Conservation (phyloP, 805 yeast species). For the Candida takata region DNA sequence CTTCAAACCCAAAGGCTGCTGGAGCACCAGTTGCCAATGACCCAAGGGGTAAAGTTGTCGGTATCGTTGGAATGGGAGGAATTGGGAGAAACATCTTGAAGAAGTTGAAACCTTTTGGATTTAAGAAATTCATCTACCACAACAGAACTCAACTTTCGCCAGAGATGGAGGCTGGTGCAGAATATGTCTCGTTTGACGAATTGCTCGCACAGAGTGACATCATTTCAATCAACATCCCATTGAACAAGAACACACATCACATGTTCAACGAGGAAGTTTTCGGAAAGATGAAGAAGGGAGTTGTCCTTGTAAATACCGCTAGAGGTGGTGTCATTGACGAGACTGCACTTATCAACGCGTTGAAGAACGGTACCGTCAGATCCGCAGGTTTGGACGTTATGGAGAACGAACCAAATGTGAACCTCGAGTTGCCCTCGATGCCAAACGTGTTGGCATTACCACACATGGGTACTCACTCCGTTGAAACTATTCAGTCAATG, state of each 20-base stretch:
- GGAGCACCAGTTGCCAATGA: slow-evolving; percentile 65
- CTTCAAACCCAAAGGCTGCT: slow-evolving; percentile 40
- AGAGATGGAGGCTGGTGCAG: slow-evolving; percentile 63
- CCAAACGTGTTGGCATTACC: slow-evolving; percentile 76
- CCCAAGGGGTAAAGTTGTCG: slow-evolving; percentile 70
- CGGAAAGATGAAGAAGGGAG: slow-evolving; percentile 70
- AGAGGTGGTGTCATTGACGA: slow-evolving; percentile 83
- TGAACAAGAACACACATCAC: slow-evolving; percentile 66
- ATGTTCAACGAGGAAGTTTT: slow-evolving; percentile 55
- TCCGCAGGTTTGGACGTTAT: slow-evolving; percentile 72
- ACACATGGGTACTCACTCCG: slow-evolving; percentile 81
- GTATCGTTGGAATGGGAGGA: slow-evolving; percentile 85
- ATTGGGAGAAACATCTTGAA: slow-evolving; percentile 78
- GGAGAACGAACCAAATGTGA: slow-evolving; percentile 68
- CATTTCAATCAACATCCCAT: slow-evolving; percentile 69
- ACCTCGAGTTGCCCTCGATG: slow-evolving; percentile 50
- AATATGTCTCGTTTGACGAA: slow-evolving; percentile 67
- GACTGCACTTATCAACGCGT: slow-evolving; percentile 43
- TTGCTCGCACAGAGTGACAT: slow-evolving; percentile 59
- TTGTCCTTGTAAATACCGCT: slow-evolving; percentile 72
- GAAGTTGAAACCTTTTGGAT: slow-evolving; percentile 71
- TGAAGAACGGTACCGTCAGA: slow-evolving; percentile 58
- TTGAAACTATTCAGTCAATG: slow-evolving; percentile 72
- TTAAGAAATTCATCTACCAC: slow-evolving; percentile 60
- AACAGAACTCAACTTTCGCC: slow-evolving; percentile 53